Evolutionary conservation across 2,329 filamentous ascomycete species (phyloP).

Genomic region (Metarhizium anisopliae): DNA sequence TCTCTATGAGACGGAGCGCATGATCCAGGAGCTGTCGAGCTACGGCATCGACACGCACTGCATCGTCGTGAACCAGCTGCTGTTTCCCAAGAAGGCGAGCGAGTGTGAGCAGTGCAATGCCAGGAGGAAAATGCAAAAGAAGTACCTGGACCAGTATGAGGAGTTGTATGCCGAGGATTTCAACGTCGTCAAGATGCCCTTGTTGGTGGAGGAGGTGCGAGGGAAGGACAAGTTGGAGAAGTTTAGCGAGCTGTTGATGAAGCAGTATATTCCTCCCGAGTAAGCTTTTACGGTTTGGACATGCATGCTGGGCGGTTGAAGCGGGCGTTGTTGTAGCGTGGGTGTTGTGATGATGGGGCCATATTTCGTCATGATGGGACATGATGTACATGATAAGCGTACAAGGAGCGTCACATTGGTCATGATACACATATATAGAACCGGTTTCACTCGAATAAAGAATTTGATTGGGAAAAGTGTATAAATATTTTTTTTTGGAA

Average conservation of each 20-base stretch:
- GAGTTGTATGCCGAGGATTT: conserved; percentile 94
- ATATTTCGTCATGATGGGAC: conserved; percentile 6
- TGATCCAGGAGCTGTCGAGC: conserved; percentile 94
- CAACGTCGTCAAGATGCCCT: conserved; percentile 96
- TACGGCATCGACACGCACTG: conserved; percentile 95
- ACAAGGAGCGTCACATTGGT: background rate
- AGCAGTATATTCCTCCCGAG: conserved; percentile 62
- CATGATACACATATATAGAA: background rate
- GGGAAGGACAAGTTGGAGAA: conserved; percentile 90
- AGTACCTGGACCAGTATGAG: conserved; percentile 97
- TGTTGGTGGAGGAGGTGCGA: conserved; percentile 89
- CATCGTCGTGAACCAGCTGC: conserved; percentile 95
- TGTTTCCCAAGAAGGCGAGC: conserved; percentile 81
- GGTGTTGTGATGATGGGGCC: background rate
- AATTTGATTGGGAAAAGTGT: background rate
- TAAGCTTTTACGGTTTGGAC: conserved; percentile 8
- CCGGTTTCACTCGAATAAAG: background rate
- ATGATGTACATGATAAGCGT: conserved; percentile 1
- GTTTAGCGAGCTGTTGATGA: conserved; percentile 78
- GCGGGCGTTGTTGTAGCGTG: background rate
- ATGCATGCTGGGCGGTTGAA: background rate
- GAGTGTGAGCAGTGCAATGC: conserved; percentile 93
- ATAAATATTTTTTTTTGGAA: background rate
- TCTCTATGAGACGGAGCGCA: conserved; percentile 96
- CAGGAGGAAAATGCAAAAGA: conserved; percentile 95